Evolutionary conservation across 2,329 filamentous ascomycete genomes (phyloP), one percentile per base, ranked within the genome.

Genomic region (Ophiosphaerella korrae): DNA sequence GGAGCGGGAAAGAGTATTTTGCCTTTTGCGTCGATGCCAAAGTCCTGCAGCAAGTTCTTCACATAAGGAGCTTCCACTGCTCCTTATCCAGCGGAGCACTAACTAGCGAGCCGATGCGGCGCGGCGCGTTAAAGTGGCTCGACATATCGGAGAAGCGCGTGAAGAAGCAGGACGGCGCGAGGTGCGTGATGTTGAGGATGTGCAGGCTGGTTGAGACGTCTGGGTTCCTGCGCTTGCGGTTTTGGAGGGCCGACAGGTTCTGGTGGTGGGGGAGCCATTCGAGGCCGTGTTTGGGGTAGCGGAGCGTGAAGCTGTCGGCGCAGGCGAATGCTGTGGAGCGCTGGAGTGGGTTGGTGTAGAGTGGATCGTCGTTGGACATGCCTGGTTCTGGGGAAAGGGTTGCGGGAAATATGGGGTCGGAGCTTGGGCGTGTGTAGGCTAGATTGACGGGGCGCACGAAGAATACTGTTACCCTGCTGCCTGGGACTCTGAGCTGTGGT

Each of bases 1-100:
- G 45, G 39, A 7, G 37, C 38, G 12, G 39, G 38, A 24, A 37
- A 48, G 1, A 48, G 21, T 9, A 48, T 26, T 12, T 37, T 50
- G 5, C 48, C 43, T 13, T 37, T 42, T 26, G 43, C 49, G 37
- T 53, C 26, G 9, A 56, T 42, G 23, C 21, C 26, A 26, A 32
- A 34, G 2, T 45, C 18, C 6, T 23, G 7, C 11, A 51, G 31
- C 13, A 39, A 23, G 32, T 49, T 47, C n/a, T 34, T 24, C 14
- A 49, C 49, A 8, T 21, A 23, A 2, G 55, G 52, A 58, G 24
- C 31, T 55, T 54, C 55, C 55, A 58, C 37, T 58, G 48, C 26
- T 51, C 40, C 3, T 37, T 16, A 38, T 58, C 48, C 2, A 58
- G 13, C 3, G 45, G 42, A 8, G 49, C 49, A 18, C 48, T 50